Evolutionary conservation across 2,329 filamentous ascomycete species (phyloP).

Genomic region (Fusarium luffae): DNA sequence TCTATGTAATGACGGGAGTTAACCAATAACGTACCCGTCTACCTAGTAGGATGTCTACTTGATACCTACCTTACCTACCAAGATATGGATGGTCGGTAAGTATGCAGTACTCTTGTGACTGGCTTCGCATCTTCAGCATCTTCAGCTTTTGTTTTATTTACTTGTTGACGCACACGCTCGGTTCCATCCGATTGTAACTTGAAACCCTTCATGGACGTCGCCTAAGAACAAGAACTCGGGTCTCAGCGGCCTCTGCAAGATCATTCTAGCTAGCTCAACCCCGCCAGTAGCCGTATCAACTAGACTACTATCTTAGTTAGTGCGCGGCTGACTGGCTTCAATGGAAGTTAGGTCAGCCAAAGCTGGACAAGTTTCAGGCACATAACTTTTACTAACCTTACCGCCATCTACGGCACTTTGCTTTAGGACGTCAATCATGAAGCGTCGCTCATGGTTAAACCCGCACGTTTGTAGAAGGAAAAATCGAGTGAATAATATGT

Average conservation of each 20-base stretch:
- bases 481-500: background rate
- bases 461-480: background rate
- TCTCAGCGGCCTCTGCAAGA: background rate
- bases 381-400: background rate
- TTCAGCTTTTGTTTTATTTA: background rate
- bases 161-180: background rate
- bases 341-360: background rate
- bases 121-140: background rate
- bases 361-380: background rate
- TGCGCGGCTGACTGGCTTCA: background rate
- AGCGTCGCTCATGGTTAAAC: background rate
- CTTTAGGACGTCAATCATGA: constrained; percentile 6
- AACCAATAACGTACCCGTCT: background rate
- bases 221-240: background rate
- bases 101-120: background rate
- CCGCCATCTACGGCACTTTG: background rate
- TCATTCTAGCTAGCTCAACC: background rate
- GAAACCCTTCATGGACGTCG: background rate
- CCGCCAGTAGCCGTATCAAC: background rate
- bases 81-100: background rate
- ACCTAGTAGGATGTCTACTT: too few species aligned
- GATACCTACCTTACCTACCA: background rate
- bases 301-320: background rate
- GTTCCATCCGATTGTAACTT: background rate
- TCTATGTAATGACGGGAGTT: constrained; percentile 1